Evolutionary conservation across 2,329 filamentous ascomycete genomes (phyloP).

Genomic region (Magnaporthiopsis rhizophila): DNA sequence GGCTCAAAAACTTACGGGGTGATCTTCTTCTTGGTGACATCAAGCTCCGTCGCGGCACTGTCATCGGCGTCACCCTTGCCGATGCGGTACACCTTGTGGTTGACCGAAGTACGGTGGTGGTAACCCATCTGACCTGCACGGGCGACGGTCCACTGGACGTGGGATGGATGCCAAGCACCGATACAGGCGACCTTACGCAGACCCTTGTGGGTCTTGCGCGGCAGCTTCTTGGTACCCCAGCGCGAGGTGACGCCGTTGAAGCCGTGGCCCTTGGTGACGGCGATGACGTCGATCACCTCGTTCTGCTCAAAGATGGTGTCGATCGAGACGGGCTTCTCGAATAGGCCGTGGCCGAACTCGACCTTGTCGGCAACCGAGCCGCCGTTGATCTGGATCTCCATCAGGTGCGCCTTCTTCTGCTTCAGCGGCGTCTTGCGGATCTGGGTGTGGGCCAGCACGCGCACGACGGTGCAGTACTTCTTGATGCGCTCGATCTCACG

Average conservation of each 20-base stretch:
- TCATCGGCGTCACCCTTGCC: constrained; percentile 86
- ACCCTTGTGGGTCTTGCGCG: constrained; percentile 99
- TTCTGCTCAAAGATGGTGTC: constrained; percentile 96
- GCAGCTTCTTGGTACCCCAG: constrained; percentile 99
- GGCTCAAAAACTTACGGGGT: constrained; percentile 72
- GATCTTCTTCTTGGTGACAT: constrained; percentile 98
- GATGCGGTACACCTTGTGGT: constrained; percentile 99
- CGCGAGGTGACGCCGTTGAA: constrained; percentile 94
- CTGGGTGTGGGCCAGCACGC: constrained; percentile 98
- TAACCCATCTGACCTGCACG: constrained; percentile 99
- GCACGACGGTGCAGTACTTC: constrained; percentile 99
- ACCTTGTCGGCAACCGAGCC: constrained; percentile 95
- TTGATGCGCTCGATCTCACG: constrained; percentile 99
- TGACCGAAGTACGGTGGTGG: constrained; percentile 99
- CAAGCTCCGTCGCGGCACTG: constrained; percentile 90
- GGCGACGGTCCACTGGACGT: constrained; percentile 99
- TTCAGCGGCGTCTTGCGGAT: constrained; percentile 98
- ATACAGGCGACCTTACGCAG: constrained; percentile 99
- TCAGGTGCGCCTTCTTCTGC: constrained; percentile 99
- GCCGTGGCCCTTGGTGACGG: constrained; percentile 99
- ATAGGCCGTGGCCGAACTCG: constrained; percentile 86
- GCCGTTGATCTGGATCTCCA: constrained; percentile 99
- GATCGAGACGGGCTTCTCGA: constrained; percentile 98
- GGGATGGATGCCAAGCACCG: constrained; percentile 99
- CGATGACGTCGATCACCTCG: constrained; percentile 98